phyloP scores from a whole-genome alignment of 1,284 basidiomycete species.

The Ceratobasidium sp. region DNA sequence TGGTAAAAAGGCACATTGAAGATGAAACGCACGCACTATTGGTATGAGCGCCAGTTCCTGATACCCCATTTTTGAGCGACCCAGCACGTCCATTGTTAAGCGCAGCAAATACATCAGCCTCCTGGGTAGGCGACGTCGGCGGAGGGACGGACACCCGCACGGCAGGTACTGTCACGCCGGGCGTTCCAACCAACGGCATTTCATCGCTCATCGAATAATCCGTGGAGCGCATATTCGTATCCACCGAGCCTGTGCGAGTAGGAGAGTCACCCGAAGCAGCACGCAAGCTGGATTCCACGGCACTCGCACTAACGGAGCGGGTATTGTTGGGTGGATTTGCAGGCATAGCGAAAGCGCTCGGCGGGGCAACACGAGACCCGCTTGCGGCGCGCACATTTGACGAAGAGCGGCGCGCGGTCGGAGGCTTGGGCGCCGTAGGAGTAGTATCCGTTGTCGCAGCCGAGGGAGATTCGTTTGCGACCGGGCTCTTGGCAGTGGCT shows the following conservation, averaged over 20 bases:
- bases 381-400: conserved; percentile 9
- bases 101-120: conserved; percentile 15
- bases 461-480: not conserved
- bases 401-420: conserved; percentile 10
- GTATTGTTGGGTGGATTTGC: not conserved
- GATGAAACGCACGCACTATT: conserved; percentile 3
- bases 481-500: not conserved
- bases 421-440: not conserved
- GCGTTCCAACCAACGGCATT: not conserved
- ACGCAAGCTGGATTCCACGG: not conserved
- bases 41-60: not conserved
- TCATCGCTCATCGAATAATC: conserved; percentile 20
- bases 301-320: conserved; percentile 16
- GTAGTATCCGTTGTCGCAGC: conserved; percentile 18
- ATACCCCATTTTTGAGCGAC: not conserved
- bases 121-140: not conserved
- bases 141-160: conserved; percentile 28
- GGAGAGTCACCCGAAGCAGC: not conserved
- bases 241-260: not conserved
- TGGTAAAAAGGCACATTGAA: not conserved
- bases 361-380: conserved; percentile 18
- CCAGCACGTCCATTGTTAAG: not conserved
- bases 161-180: conserved; percentile 17
- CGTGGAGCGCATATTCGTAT: not conserved
- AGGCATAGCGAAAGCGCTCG: conserved; percentile 33